Evolutionary conservation across 331 rosid species (phyloP).

Genomic region (Quercus phellos): DNA sequence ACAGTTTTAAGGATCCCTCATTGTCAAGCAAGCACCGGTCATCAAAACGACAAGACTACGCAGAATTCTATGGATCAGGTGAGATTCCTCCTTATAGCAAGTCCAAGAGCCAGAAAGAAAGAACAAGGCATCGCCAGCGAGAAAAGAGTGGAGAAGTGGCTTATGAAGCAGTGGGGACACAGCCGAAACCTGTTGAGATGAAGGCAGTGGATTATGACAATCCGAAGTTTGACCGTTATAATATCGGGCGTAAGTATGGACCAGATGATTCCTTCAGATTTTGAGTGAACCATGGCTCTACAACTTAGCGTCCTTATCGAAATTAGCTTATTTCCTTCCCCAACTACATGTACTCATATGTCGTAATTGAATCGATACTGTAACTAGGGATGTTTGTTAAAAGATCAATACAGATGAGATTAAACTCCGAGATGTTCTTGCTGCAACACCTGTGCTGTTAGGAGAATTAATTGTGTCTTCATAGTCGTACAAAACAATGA

Average conservation of each 20-base stretch:
- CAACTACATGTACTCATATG: constrained; percentile 24
- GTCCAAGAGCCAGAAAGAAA: constrained; percentile 81
- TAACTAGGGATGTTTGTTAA: constrained; percentile 16
- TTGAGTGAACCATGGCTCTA: constrained; percentile 26
- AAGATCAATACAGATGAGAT: constrained; percentile 9
- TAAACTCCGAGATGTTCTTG: constrained; percentile 6
- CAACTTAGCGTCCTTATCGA: not conserved
- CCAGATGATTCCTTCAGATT: constrained; percentile 49
- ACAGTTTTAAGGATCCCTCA: constrained; percentile 76
- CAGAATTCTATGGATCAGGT: constrained; percentile 70
- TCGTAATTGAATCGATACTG: constrained; percentile 23
- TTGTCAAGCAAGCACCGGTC: constrained; percentile 71
- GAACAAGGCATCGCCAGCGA: constrained; percentile 77
- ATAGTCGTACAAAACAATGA: too few relatives aligned
- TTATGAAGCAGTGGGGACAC: constrained; percentile 45
- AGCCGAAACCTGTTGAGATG: constrained; percentile 45
- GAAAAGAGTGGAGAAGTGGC: constrained; percentile 72
- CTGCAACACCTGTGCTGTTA: not conserved
- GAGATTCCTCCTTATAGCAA: constrained; percentile 58
- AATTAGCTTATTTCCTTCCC: constrained; percentile 9
- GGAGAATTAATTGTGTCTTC: not conserved
- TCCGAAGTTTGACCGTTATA: constrained; percentile 67
- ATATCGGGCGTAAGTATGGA: constrained; percentile 59
- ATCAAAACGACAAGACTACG: constrained; percentile 60
- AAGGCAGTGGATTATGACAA: constrained; percentile 45